A percentile compares a stretch with the other conserved stretches of the same genome.
Conservation (phyloP, 768 basidiomycete genomes). For the Infundibulicybe gibba region DNA sequence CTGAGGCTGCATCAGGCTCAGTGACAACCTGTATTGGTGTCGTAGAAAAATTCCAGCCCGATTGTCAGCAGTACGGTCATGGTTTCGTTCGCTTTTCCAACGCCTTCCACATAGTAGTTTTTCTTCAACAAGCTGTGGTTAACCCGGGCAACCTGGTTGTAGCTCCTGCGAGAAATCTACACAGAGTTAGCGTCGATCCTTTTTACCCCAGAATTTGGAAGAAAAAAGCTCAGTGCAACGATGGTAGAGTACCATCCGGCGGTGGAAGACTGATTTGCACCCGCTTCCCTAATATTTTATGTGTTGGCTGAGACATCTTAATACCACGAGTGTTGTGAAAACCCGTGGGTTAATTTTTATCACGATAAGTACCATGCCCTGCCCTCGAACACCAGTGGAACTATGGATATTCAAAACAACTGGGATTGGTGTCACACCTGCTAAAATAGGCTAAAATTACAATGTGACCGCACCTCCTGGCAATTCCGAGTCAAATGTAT, state of each 20-base stretch:
- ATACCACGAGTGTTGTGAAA: background rate
- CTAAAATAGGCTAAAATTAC: no score
- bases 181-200: background rate
- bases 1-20: background rate
- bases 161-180: conserved; percentile 5
- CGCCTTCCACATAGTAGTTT: background rate
- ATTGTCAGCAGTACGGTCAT: conserved; percentile 3
- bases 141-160: conserved; percentile 3
- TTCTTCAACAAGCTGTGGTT: conserved; percentile 1
- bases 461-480: no score
- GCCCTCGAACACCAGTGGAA: background rate
- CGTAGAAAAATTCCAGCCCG: conserved; percentile 2
- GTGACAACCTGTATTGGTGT: conserved; percentile 1
- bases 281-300: conserved; percentile 1
- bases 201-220: background rate
- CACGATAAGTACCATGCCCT: background rate
- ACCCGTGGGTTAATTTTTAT: background rate
- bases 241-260: conserved; percentile 9
- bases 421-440: background rate
- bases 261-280: conserved; percentile 6
- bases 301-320: conserved; percentile 6
- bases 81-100: background rate
- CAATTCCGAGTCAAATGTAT: no score
- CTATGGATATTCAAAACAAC: background rate
- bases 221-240: conserved; percentile 2